Percentiles rank a stretch among this genome's conserved stretches.
These are phyloP conservation scores for Chlamydomonas applanata DNA, from an alignment of 139 green algal genomes.

Conservation along the genomic window DNA sequence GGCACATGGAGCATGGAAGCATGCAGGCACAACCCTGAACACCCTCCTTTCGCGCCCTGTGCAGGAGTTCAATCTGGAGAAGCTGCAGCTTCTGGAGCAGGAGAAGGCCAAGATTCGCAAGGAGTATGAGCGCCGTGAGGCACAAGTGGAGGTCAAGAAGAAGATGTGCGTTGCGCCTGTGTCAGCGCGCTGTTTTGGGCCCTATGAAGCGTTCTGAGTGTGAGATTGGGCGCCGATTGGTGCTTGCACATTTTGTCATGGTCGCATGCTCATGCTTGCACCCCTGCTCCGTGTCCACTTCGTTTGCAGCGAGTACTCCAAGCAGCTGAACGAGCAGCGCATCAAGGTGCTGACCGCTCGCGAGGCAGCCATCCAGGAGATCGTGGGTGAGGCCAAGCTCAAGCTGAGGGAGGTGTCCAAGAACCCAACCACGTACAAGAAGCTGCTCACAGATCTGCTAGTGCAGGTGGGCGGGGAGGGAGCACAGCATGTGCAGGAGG, in stretches of 20 bases:
- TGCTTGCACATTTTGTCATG: neutral
- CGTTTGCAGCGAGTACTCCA: conserved; percentile 87
- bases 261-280: neutral
- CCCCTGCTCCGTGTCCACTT: neutral
- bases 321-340: conserved; percentile 92
- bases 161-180: conserved; percentile 80
- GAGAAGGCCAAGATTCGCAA: conserved; percentile 94
- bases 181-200: neutral
- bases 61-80: conserved; percentile 98
- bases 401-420: conserved; percentile 62
- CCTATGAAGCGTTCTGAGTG: too few relatives aligned
- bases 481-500: neutral
- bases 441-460: conserved; percentile 84
- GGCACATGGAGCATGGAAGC: neutral
- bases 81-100: conserved; percentile 93
- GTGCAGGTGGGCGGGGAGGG: conserved; percentile 64
- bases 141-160: conserved; percentile 94
- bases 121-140: conserved; percentile 95
- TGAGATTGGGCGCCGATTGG: neutral
- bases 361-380: conserved; percentile 79
- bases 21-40: neutral
- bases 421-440: conserved; percentile 73
- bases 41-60: neutral
- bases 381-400: conserved; percentile 52
- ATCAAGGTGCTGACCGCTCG: conserved; percentile 90